These are phyloP conservation scores for Musa troglodytarum DNA, from an alignment of 176 grass and related monocot genomes.

Conservation along the genomic window DNA sequence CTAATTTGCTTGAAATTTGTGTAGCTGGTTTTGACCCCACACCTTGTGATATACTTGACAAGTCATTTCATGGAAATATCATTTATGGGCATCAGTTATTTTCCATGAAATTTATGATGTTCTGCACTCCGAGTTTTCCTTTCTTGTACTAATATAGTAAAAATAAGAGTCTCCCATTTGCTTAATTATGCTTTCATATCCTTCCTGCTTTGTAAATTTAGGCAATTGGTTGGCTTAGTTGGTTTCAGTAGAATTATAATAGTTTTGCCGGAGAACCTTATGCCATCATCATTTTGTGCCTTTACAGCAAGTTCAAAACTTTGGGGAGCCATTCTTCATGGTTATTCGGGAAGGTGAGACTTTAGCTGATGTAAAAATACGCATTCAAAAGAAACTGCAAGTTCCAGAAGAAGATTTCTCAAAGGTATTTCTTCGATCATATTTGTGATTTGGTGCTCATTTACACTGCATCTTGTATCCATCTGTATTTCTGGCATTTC, in stretches of 20 bases:
- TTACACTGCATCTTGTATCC: not conserved
- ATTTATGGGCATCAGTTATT: not conserved
- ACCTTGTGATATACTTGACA: not conserved
- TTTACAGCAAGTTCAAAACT: constrained; percentile 94
- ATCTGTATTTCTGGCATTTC: not conserved
- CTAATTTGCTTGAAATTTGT: no score
- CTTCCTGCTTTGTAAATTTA: not conserved
- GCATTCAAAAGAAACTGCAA: constrained; percentile 87
- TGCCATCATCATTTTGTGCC: not conserved
- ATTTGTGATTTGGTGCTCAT: not conserved
- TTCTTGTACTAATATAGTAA: not conserved
- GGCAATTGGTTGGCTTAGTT: not conserved
- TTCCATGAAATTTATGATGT: not conserved
- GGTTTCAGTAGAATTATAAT: not conserved
- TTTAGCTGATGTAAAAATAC: constrained; percentile 74
- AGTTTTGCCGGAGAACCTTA: no score
- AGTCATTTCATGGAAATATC: not conserved
- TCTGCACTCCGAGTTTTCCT: not conserved
- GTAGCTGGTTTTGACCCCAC: no score
- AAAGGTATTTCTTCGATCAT: constrained; percentile 46
- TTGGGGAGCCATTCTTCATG: constrained; percentile 97
- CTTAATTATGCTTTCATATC: not conserved
- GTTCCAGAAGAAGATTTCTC: constrained; percentile 81
- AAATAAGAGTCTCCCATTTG: not conserved
- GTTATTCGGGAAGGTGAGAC: constrained; percentile 89